Evolutionary conservation across 495 filamentous ascomycete genomes (phyloP).

Genomic region (Zalerion maritima): DNA sequence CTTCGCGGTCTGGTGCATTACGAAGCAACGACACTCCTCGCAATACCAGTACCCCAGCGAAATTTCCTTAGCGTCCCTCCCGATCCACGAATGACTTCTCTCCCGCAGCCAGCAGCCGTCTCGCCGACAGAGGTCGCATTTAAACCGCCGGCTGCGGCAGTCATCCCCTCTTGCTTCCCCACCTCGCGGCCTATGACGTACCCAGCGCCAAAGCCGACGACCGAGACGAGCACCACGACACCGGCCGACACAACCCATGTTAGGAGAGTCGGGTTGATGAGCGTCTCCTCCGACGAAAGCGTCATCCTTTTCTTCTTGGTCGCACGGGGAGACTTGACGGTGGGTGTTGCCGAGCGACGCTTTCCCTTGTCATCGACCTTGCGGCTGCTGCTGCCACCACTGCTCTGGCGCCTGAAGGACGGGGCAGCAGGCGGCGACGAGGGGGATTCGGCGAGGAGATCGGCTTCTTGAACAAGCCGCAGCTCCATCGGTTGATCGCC

Average conservation of each 20-base stretch:
- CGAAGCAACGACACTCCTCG: conserved; percentile 27
- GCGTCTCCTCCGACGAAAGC: conserved; percentile 15
- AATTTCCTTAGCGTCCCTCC: conserved; percentile 28
- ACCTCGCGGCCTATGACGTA: conserved; percentile 80
- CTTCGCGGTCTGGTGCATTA: too few relatives aligned
- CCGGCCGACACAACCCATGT: conserved; percentile 89
- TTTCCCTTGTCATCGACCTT: conserved; percentile 38
- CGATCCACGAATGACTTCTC: conserved; percentile 23
- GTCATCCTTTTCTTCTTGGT: conserved; percentile 40
- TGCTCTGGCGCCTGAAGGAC: conserved; percentile 15
- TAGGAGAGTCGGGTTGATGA: conserved; percentile 59
- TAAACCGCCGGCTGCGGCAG: conserved; percentile 22
- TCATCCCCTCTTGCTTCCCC: conserved; percentile 46
- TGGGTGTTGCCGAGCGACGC: conserved; percentile 27
- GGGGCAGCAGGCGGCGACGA: conserved; percentile 16
- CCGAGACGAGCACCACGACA: conserved; percentile 80
- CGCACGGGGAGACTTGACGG: conserved; percentile 21
- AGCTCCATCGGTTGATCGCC: conserved; percentile 39
- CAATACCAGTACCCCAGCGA: conserved; percentile 28
- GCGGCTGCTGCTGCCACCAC: conserved; percentile 30
- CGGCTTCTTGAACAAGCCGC: conserved; percentile 62
- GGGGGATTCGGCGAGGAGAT: conserved; percentile 37
- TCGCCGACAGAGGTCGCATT: conserved; percentile 22
- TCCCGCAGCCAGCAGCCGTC: conserved; percentile 19
- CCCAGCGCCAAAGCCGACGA: conserved; percentile 84